A percentile compares a stretch with the other conserved stretches of the same genome.
phyloP scores from a whole-genome alignment of 306 rosid species.

The Spatholobus suberectus region DNA sequence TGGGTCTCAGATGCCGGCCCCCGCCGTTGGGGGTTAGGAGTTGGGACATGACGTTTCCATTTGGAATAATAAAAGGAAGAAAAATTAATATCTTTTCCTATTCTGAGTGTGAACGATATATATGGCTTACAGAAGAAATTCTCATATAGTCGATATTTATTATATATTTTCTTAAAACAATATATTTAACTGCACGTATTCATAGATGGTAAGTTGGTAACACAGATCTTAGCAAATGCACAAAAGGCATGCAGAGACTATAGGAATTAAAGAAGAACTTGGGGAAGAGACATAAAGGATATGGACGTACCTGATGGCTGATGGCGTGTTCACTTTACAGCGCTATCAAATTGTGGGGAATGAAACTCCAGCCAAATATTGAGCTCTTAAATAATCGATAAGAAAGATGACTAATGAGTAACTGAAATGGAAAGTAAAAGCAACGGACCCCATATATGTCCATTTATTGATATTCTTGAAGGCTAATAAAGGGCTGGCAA shows the following conservation, averaged over 20 bases:
- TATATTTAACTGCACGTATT: not conserved
- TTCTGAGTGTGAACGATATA: not conserved
- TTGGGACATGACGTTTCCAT: not conserved
- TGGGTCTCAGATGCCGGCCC: slow-evolving; percentile 7
- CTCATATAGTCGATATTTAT: no score
- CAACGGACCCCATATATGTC: not conserved
- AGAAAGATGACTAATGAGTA: not conserved
- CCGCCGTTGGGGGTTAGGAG: not conserved
- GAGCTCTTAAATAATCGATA: not conserved
- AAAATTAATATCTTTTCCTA: not conserved
- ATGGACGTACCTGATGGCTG: slow-evolving; percentile 1
- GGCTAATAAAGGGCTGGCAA: no score
- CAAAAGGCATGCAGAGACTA: no score
- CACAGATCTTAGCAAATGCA: no score
- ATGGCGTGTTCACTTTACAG: not conserved
- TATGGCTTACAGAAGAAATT: not conserved
- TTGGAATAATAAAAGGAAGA: not conserved
- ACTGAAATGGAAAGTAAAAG: not conserved
- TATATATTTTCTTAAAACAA: no score
- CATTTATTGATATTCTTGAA: no score
- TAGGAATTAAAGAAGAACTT: not conserved
- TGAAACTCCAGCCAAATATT: not conserved
- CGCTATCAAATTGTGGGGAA: not conserved
- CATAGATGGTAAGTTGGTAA: not conserved
- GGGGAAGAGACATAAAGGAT: not conserved